A percentile compares a stretch with the other conserved stretches of the same genome.
Conservation (phyloP, 176 grass and related monocot species). For the Urochloa ruziziensis region DNA sequence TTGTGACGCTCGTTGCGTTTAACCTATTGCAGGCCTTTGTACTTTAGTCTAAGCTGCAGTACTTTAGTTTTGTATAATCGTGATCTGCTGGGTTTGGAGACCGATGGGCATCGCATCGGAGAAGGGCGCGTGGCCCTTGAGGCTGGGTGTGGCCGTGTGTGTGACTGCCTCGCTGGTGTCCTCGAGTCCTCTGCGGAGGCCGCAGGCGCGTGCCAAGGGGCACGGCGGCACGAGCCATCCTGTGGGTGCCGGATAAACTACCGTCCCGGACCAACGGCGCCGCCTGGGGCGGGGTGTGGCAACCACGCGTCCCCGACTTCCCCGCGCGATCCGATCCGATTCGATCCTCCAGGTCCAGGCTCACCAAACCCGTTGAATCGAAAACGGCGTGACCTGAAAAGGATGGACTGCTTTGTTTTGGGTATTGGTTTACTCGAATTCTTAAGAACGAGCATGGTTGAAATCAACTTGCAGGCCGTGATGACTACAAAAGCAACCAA, state of each 20-base stretch:
- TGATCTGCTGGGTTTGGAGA: not conserved
- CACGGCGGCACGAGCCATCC: slow-evolving; percentile 15
- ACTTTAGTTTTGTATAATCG: not conserved
- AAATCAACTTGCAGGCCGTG: not conserved
- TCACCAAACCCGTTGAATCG: not conserved
- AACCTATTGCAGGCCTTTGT: not conserved
- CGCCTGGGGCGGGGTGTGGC: slow-evolving; percentile 22
- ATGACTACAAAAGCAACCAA: too few relatives aligned
- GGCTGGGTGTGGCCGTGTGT: not conserved
- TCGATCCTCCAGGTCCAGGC: not conserved
- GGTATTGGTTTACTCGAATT: not conserved
- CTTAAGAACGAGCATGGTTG: not conserved
- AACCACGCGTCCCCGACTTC: not conserved
- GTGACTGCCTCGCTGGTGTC: not conserved
- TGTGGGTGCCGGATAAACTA: not conserved
- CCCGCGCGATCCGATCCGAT: not conserved
- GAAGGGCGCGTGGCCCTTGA: not conserved
- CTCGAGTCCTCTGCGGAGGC: not conserved
- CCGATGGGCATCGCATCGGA: not conserved
- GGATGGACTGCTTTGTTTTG: not conserved
- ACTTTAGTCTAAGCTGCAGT: not conserved
- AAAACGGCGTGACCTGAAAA: not conserved
- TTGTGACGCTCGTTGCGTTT: not conserved
- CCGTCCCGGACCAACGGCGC: not conserved
- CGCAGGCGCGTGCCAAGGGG: not conserved